A percentile compares a stretch with the other conserved stretches of the same genome.
phyloP scores from a whole-genome alignment of 495 filamentous ascomycete species.

The Cercophora newfieldiana region DNA sequence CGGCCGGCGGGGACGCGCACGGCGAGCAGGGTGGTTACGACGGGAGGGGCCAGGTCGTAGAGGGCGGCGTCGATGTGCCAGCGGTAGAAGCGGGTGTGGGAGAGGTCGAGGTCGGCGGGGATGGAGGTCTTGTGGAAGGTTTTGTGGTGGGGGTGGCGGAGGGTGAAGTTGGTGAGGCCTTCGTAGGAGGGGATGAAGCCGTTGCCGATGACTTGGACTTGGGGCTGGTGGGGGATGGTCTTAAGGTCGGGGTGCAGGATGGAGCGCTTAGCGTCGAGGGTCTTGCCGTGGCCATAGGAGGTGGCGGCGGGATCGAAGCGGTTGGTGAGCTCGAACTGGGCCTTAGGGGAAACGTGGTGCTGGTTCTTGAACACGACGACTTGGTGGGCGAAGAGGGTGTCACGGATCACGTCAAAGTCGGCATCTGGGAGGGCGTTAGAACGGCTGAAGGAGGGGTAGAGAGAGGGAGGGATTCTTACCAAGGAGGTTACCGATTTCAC shows the following conservation, averaged over 20 bases:
- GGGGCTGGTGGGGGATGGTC: conserved; percentile 74
- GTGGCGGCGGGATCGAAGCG: conserved; percentile 66
- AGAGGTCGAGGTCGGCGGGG: conserved; percentile 61
- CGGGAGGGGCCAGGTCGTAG: conserved; percentile 68
- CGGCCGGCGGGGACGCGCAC: conserved; percentile 65
- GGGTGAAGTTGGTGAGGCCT: conserved; percentile 62
- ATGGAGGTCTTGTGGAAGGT: conserved; percentile 69
- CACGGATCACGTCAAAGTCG: conserved; percentile 58
- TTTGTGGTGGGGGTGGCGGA: conserved; percentile 72
- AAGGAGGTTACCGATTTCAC: conserved; percentile 58
- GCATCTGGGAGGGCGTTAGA: conserved; percentile 43
- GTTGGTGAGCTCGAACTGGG: conserved; percentile 68
- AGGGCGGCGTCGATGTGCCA: conserved; percentile 81
- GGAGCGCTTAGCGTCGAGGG: conserved; percentile 63
- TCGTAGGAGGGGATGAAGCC: conserved; percentile 65
- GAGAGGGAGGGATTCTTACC: conserved; percentile 37
- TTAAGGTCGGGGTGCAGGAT: conserved; percentile 77
- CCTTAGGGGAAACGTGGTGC: conserved; percentile 57
- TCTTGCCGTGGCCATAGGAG: conserved; percentile 72
- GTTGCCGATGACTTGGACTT: conserved; percentile 78
- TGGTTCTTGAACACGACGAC: conserved; percentile 72
- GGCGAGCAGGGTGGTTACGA: conserved; percentile 68
- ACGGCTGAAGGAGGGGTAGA: not conserved
- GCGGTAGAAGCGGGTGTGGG: conserved; percentile 70
- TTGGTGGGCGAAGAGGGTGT: conserved; percentile 61